phyloP scores from a whole-genome alignment of 208 protist genomes.

The Crithidia bombi region DNA sequence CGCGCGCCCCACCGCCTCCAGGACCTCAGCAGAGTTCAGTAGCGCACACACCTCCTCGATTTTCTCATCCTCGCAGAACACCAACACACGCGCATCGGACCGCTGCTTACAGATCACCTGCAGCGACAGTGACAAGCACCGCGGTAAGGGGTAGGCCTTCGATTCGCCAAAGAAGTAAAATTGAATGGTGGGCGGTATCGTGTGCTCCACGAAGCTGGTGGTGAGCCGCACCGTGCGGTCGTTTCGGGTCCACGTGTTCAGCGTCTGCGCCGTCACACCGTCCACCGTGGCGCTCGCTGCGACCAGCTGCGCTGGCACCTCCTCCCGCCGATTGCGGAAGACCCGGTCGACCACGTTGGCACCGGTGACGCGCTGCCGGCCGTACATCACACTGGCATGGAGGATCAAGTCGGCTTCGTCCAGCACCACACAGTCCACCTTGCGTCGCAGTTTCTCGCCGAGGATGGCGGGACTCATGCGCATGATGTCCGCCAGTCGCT shows the following conservation, averaged over 20 bases:
- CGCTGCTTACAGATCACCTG: constrained; percentile 79
- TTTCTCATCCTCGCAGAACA: constrained; percentile 58
- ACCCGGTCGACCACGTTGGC: constrained; percentile 80
- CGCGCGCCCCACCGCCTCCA: constrained; percentile 10
- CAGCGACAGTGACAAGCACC: constrained; percentile 54
- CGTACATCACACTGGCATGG: constrained; percentile 26
- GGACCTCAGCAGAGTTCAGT: constrained; percentile 33
- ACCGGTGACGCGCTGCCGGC: constrained; percentile 56
- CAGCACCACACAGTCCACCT: constrained; percentile 90
- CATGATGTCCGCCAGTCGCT: constrained; percentile 77
- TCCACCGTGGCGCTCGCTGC: constrained; percentile 88
- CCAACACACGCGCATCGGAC: constrained; percentile 63
- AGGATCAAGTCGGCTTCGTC: constrained; percentile 89
- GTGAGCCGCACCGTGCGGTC: constrained; percentile 88
- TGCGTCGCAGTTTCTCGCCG: constrained; percentile 85
- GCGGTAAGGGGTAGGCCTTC: constrained; percentile 41
- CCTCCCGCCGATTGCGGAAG: constrained; percentile 70
- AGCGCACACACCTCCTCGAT: constrained; percentile 46
- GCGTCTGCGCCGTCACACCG: constrained; percentile 76
- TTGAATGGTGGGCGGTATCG: constrained; percentile 72
- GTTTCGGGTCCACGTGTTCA: constrained; percentile 90
- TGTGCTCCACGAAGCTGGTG: constrained; percentile 90
- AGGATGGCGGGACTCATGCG: constrained; percentile 70
- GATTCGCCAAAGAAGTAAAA: constrained; percentile 83
- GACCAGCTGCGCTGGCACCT: constrained; percentile 88